Evolutionary conservation across 495 filamentous ascomycete genomes (phyloP).

Genomic region (Neurospora pannonica): DNA sequence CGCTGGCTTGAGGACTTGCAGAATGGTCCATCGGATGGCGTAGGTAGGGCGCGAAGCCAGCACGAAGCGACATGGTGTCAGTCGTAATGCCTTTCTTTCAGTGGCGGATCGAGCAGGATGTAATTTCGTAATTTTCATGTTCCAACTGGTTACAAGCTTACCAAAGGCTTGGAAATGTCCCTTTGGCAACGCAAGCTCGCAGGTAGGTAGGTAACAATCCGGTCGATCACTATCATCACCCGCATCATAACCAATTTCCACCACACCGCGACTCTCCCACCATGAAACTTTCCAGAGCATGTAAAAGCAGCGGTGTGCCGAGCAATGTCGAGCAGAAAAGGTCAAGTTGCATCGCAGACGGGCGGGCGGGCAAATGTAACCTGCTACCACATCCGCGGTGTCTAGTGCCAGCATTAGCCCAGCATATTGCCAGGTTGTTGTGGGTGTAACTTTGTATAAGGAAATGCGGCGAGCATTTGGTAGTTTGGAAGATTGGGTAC

Average conservation of each 20-base stretch:
- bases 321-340: neutral
- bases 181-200: neutral
- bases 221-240: neutral
- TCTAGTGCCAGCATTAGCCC: neutral
- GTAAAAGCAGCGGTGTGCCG: neutral
- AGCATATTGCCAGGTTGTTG: neutral
- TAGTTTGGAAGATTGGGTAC: neutral
- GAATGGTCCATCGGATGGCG: neutral
- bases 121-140: neutral
- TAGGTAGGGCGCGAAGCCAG: neutral
- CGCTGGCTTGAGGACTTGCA: neutral
- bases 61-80: neutral
- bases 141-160: neutral
- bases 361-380: neutral
- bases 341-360: neutral
- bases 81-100: neutral
- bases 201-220: neutral
- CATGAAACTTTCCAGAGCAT: neutral
- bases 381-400: neutral
- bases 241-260: neutral
- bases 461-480: neutral
- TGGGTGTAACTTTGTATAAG: neutral
- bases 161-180: neutral
- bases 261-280: neutral
- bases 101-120: neutral